Conservation (phyloP, 306 rosid genomes). For the Macrotyloma uniflorum region DNA sequence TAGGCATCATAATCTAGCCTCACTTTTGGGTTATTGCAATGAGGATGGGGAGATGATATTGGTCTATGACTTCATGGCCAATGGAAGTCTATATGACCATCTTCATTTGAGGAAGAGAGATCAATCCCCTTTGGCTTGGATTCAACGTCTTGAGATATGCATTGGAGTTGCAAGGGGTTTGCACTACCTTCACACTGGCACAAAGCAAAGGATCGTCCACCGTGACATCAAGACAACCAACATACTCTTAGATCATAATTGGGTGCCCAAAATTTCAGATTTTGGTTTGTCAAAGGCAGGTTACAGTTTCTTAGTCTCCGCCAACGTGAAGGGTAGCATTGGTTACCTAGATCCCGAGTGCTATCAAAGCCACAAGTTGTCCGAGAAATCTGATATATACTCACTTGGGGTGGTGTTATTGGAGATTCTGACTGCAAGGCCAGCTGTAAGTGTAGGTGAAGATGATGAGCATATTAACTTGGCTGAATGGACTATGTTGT, state of each 20-base stretch:
- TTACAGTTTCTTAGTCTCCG: conserved; percentile 22
- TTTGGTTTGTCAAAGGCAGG: conserved; percentile 53
- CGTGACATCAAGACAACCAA: conserved; percentile 57
- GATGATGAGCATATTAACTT: conserved; percentile 40
- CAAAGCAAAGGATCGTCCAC: conserved; percentile 45
- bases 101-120: conserved; percentile 38
- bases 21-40: conserved; percentile 48
- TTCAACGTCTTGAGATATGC: conserved; percentile 53
- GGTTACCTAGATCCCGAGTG: conserved; percentile 57
- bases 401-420: conserved; percentile 53
- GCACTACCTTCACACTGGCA: conserved; percentile 51
- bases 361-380: conserved; percentile 27
- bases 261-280: conserved; percentile 48
- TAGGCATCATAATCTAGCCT: conserved; percentile 41
- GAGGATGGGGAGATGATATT: conserved; percentile 57
- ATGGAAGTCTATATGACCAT: conserved; percentile 41
- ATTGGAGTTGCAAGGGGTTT: conserved; percentile 49
- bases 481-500: conserved; percentile 45
- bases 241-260: conserved; percentile 46
- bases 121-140: conserved; percentile 44
- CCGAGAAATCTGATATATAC: conserved; percentile 53
- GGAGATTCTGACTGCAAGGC: conserved; percentile 45
- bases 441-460: conserved; percentile 29
- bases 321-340: conserved; percentile 43
- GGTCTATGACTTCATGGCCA: conserved; percentile 47